phyloP scores from a whole-genome alignment of 2,329 filamentous ascomycete genomes.

The Colletotrichum sp. region DNA sequence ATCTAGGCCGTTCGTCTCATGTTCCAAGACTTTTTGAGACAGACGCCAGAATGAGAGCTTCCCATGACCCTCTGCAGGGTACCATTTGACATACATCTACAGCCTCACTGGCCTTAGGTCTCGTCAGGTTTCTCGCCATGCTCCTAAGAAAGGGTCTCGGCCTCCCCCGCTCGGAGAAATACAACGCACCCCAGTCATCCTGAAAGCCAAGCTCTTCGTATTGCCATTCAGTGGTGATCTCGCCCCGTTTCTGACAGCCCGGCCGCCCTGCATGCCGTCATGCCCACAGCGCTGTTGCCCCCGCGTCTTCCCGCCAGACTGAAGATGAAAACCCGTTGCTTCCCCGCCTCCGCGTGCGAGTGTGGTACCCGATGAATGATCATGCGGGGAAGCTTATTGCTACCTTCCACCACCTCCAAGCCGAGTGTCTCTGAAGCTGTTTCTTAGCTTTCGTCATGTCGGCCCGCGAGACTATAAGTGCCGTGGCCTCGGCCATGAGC shows the following conservation, averaged over 20 bases:
- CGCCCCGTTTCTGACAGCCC: not conserved
- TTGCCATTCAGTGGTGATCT: slow-evolving; percentile 4
- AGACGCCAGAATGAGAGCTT: not conserved
- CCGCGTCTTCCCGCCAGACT: not conserved
- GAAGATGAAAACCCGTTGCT: not conserved
- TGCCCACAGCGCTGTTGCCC: not conserved
- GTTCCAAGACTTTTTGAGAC: not conserved
- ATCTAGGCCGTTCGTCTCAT: not conserved
- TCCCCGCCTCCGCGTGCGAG: not conserved
- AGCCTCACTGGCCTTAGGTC: not conserved
- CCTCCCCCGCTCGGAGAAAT: not conserved
- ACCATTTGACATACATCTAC: not conserved
- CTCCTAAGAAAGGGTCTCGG: not conserved
- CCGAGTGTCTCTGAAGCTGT: not conserved
- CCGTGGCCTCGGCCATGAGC: not conserved
- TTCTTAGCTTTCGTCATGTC: not conserved
- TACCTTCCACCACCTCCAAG: not conserved
- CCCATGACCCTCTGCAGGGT: not conserved
- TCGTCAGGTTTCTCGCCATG: not conserved
- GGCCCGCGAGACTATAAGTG: not conserved
- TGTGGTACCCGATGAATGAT: not conserved
- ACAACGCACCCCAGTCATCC: not conserved
- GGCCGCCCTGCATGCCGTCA: slow-evolving; percentile 14
- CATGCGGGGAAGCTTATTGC: slow-evolving; percentile 10
- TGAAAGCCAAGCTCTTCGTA: slow-evolving; percentile 1